Base-by-base conservation (phyloP, 2,329 filamentous ascomycete genomes). In the Aulographum hederae region DNA sequence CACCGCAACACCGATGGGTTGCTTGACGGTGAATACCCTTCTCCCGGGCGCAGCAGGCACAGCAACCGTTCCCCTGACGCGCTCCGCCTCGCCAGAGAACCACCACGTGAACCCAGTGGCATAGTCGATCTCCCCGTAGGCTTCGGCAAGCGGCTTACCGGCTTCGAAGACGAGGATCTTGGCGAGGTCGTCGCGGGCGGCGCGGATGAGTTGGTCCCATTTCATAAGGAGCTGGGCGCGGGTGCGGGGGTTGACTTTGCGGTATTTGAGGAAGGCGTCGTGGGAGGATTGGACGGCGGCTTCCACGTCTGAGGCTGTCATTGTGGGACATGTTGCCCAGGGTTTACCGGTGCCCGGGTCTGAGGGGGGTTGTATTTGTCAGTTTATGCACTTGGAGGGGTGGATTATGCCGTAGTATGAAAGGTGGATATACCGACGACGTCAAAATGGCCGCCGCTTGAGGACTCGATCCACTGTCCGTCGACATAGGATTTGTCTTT, bases 1-100 rank as follows among this genome's bases (percentile, higher is more conserved):
- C 0, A 65, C 74, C 0, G 67, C 62, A 8, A 78, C 73, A 34
- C 76, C 76, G 36, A 79, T 63, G 1, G 75, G 75, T 50, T 80
- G 75, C 56, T 85, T 85, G 41, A 84, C 65, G 0, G 73, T 77
- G 37, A 85, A 67, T 3, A 73, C 62, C 10, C 77, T 61, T 4
- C 78, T 59, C 19, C 70, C 69, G 0, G 77, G 69, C 0, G 67
- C 54, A 0, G 75, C 58, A 1, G 73, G 63, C 1, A 62, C 58
- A 28, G 69, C 65, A 4, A 75, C 62, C 0, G 63, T 63, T 12
- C 78, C 78, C 17, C 65, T 60, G n/a, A 74, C 63, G 20, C 69
- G 58, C 49, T 73, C 58, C 44, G 67, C 69, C 42, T 74, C 69
- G 3, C 69, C 69, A 5, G 61, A 58, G 43, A 67, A 67, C 62